Conservation (phyloP, 2,329 filamentous ascomycete genomes). For the Rasamsonia emersonii region DNA sequence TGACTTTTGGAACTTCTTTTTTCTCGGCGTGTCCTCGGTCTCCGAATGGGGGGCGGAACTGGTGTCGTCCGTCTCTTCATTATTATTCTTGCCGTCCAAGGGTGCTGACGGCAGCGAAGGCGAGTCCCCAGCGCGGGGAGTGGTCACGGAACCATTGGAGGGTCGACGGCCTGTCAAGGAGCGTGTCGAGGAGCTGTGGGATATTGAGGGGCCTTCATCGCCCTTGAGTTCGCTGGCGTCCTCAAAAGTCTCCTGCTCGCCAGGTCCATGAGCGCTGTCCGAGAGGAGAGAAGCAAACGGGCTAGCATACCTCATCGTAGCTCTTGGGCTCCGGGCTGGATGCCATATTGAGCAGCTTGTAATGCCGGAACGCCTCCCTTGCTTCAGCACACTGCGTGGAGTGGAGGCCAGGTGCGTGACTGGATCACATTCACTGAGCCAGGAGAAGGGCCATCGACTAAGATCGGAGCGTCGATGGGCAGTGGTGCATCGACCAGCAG, state of each 20-base stretch:
- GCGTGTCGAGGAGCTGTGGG: slow-evolving; percentile 45
- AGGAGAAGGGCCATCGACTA: slow-evolving; percentile 10
- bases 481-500: no score
- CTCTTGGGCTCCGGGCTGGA: slow-evolving; percentile 33
- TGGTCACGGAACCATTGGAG: slow-evolving; percentile 29
- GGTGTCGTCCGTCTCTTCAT: slow-evolving; percentile 16
- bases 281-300: slow-evolving; percentile 7
- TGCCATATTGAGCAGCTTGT: slow-evolving; percentile 21
- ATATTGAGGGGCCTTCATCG: slow-evolving; percentile 21
- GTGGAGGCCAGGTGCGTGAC: slow-evolving; percentile 5
- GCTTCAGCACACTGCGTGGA: slow-evolving; percentile 7
- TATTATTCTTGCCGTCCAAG: slow-evolving; percentile 15
- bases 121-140: slow-evolving; percentile 28
- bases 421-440: slow-evolving; percentile 5
- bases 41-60: slow-evolving; percentile 20
- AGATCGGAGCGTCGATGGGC: no score
- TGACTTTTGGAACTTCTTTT: slow-evolving; percentile 38
- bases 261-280: slow-evolving; percentile 6
- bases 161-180: slow-evolving; percentile 48
- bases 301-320: slow-evolving; percentile 31
- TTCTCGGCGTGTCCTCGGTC: slow-evolving; percentile 25
- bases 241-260: slow-evolving; percentile 66
- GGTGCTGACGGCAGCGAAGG: slow-evolving; percentile 18
- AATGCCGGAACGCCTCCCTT: slow-evolving; percentile 5
- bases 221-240: slow-evolving; percentile 54